Evolutionary conservation across 2,329 filamentous ascomycete species (phyloP), one percentile per base, ranked within the genome.

Genomic region (Pezizomycotina sp.): DNA sequence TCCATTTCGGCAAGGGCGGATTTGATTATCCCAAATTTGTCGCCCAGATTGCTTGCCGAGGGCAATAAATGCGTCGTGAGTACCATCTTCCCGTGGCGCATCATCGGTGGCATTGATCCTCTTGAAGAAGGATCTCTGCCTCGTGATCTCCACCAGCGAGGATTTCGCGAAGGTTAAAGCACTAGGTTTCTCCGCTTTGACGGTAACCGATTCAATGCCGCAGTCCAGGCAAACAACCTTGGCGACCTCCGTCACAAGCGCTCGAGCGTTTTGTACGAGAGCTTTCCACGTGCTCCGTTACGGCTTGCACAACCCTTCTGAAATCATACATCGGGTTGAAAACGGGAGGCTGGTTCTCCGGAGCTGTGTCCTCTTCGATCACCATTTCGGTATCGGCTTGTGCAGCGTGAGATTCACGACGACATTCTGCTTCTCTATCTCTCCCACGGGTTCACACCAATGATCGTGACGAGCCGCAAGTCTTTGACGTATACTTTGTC

Each of bases 31-130:
- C 65, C 68, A 33, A 92, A 67, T 26, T 84, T 74, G 54, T 95
- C 75, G 4, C 84, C 86, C 33, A 95, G 59, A 56, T 98, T 98
- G 60, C 84, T n/a, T 92, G 1, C 89, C 89, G 5, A 98, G 63
- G 5, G 86, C 89, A 50, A 98, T 71, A 55, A 80, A 92, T 0
- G 78, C 82, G 21, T 46, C 40, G 12, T 48, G 46, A 14, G 28
- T 33, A 7, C 39, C 46, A 14, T 33, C 31, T 13, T 34, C 26
- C 3, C 31, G 6, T 16, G 27, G 33, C 4, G 31, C 37, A 2
- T 18, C 29, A 7, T 27, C 26, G 10, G 42, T 25, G 10, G 30
- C 23, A 7, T 44, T 34, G n/a, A 38, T 23, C 10, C 52, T 45
- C 31, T 53, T 50, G 41, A 64, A 64, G 50, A 62, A 64, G 6